A percentile compares a stretch with the other conserved stretches of the same genome.
These are phyloP conservation scores for Turritis glabra DNA, from an alignment of 345 rosid genomes.

Conservation along the genomic window DNA sequence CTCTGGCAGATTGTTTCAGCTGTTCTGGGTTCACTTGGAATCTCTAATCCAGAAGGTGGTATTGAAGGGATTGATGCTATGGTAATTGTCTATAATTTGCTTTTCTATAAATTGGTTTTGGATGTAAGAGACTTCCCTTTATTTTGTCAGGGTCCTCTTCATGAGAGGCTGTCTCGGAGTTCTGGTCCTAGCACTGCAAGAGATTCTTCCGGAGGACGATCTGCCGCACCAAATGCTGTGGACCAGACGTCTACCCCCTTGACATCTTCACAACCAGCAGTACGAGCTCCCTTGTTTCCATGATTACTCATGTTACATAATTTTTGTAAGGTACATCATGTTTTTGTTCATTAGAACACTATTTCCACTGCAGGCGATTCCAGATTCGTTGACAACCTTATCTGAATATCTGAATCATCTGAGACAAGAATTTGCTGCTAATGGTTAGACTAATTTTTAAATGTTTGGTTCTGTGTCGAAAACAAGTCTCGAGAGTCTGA, in stretches of 20 bases:
- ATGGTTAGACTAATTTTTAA: slow-evolving; percentile 36
- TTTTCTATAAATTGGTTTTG: neutral
- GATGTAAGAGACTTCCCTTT: slow-evolving; percentile 17
- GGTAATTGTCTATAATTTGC: slow-evolving; percentile 28
- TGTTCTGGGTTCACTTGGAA: slow-evolving; percentile 44
- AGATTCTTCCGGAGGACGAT: slow-evolving; percentile 31
- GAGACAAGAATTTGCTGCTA: slow-evolving; percentile 47
- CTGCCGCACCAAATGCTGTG: slow-evolving; percentile 22
- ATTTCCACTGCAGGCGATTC: slow-evolving; percentile 41
- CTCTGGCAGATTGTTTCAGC: slow-evolving; percentile 41
- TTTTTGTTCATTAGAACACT: neutral
- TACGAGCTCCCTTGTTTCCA: slow-evolving; percentile 27
- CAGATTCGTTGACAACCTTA: slow-evolving; percentile 58
- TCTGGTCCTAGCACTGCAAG: slow-evolving; percentile 13
- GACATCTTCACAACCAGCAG: slow-evolving; percentile 47
- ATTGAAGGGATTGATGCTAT: slow-evolving; percentile 36
- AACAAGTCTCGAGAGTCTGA: slow-evolving; percentile 10
- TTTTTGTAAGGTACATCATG: slow-evolving; percentile 6
- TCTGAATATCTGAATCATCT: slow-evolving; percentile 53
- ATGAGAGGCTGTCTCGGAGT: slow-evolving; percentile 37
- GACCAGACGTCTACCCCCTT: slow-evolving; percentile 43
- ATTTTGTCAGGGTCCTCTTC: slow-evolving; percentile 31
- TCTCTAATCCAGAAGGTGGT: slow-evolving; percentile 36
- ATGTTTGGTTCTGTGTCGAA: slow-evolving; percentile 9
- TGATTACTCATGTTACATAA: neutral